Percentiles rank a stretch among this genome's conserved stretches.
phyloP scores from a whole-genome alignment of 345 rosid genomes.

The Arabidopsis thaliana region TAIR10.1 NC_003074.8:21279501-21280000 shows the following conservation, averaged over 20 bases:
- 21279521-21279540: no score
- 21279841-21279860: conserved; percentile 18
- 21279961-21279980: conserved; percentile 34
- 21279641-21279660: background rate
- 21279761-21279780: background rate
- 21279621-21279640: background rate
- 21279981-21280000: conserved; percentile 16
- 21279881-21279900: conserved; percentile 30
- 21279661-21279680: background rate
- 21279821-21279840: conserved; percentile 14
- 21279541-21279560: no score
- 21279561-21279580: no score
- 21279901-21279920: conserved; percentile 21
- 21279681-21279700: background rate
- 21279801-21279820: background rate
- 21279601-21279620: no score
- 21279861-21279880: conserved; percentile 6
- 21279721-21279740: background rate
- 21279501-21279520: no score
- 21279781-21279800: background rate
- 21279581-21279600: no score
- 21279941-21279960: conserved; percentile 33
- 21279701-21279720: background rate
- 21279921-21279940: conserved; percentile 41
- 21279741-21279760: background rate